Percentiles rank a stretch among this genome's conserved stretches.
Evolutionary conservation across 345 rosid species (phyloP).

Genomic region (Physaria fendleri): DNA sequence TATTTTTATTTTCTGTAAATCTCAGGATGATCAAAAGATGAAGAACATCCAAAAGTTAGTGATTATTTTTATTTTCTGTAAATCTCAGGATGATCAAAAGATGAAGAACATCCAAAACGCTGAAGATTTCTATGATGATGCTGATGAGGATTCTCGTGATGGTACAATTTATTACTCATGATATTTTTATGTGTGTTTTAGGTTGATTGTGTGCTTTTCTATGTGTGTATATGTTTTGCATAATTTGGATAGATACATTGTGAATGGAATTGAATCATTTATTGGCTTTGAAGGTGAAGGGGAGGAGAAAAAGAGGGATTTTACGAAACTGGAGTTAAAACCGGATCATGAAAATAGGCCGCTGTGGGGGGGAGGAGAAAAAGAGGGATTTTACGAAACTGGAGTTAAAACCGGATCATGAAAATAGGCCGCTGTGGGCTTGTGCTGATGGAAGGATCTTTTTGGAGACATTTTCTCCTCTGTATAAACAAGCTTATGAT

Average conservation of each 20-base stretch:
- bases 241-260: neutral
- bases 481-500: constrained; percentile 96
- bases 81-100: constrained; percentile 61
- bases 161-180: constrained; percentile 40
- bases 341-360: constrained; percentile 78
- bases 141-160: constrained; percentile 57
- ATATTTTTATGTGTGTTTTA: no score
- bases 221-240: no score
- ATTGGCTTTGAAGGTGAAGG: constrained; percentile 38
- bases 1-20: neutral
- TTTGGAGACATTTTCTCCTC: constrained; percentile 79
- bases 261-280: neutral
- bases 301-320: constrained; percentile 67
- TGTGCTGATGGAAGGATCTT: constrained; percentile 88
- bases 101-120: constrained; percentile 39
- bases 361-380: constrained; percentile 81
- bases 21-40: no score
- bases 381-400: constrained; percentile 67
- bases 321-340: constrained; percentile 67
- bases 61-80: neutral
- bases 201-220: no score
- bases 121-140: constrained; percentile 44
- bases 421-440: constrained; percentile 86
- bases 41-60: no score
- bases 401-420: constrained; percentile 75